Percentiles rank a stretch among this genome's conserved stretches.
Conservation (phyloP, 192 early-diverging fungal species). For the Rhizophagus prolifer region DNA sequence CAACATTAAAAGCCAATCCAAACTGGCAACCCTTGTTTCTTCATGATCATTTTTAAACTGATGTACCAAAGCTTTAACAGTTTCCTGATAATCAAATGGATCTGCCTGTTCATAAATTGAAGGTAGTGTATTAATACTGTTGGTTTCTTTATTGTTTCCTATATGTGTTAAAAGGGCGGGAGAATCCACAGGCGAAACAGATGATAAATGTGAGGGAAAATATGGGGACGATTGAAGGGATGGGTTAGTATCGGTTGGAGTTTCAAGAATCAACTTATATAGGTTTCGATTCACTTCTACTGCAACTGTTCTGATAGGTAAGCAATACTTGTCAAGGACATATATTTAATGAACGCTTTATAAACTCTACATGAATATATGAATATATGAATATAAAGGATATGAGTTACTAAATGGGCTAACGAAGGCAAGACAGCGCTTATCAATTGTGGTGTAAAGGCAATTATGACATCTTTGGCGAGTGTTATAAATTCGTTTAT, state of each 20-base stretch:
- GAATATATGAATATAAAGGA: conserved; percentile 16
- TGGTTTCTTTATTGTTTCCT: conserved; percentile 5
- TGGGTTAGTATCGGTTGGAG: conserved; percentile 35
- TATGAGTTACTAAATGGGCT: conserved; percentile 63
- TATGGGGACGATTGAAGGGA: not conserved
- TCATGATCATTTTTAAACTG: conserved; percentile 88
- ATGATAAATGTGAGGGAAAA: conserved; percentile 19
- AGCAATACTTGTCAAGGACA: conserved; percentile 4
- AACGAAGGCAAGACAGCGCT: conserved; percentile 84
- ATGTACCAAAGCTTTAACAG: conserved; percentile 74
- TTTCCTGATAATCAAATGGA: conserved; percentile 83
- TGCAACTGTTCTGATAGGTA: conserved; percentile 58
- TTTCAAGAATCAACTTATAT: conserved; percentile 73
- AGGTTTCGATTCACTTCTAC: conserved; percentile 80
- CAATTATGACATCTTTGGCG: conserved; percentile 80
- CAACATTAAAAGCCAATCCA: conserved; percentile 97
- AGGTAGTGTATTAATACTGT: not conserved
- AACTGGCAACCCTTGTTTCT: conserved; percentile 84
- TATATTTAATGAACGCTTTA: not conserved
- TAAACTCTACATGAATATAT: not conserved
- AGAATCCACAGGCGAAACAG: not conserved
- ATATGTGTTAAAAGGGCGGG: not conserved
- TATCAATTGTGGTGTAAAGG: conserved; percentile 78
- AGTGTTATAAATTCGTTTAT: conserved; percentile 85
- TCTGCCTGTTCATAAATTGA: conserved; percentile 35